These are phyloP conservation scores for Plantago lanceolata DNA, from an alignment of 305 asterid species.

Conservation along the genomic window DNA sequence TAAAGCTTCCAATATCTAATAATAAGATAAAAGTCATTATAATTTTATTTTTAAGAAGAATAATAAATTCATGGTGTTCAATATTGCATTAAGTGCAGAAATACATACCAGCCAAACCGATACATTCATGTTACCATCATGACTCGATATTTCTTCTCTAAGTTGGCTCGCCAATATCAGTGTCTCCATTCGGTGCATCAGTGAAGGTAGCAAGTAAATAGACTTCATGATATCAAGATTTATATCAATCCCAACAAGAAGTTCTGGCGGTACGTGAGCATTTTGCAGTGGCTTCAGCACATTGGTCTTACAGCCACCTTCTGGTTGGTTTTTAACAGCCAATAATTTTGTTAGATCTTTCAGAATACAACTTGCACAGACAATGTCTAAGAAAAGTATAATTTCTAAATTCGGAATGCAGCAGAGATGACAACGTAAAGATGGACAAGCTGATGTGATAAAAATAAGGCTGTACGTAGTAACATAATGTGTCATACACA, in stretches of 20 bases:
- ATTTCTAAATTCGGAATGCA: background rate
- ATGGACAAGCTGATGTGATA: background rate
- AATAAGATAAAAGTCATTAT: slow-evolving; percentile 17
- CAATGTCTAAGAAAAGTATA: background rate
- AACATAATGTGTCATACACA: background rate
- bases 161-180: slow-evolving; percentile 94
- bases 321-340: slow-evolving; percentile 14
- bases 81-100: slow-evolving; percentile 10
- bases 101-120: slow-evolving; percentile 71
- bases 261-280: slow-evolving; percentile 89
- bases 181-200: slow-evolving; percentile 86
- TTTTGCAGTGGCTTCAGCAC: slow-evolving; percentile 49
- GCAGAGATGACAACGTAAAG: background rate
- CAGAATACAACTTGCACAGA: background rate
- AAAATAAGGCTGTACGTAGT: background rate
- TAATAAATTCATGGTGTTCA: slow-evolving; percentile 2
- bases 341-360: background rate
- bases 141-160: slow-evolving; percentile 53
- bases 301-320: slow-evolving; percentile 24
- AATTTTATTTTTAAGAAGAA: slow-evolving; percentile 9
- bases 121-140: slow-evolving; percentile 37
- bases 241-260: slow-evolving; percentile 61
- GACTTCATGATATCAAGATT: slow-evolving; percentile 56
- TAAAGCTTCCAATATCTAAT: slow-evolving; percentile 85
- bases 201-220: slow-evolving; percentile 85